phyloP scores from a whole-genome alignment of 257 asterid species.

The Capsicum baccatum region DNA sequence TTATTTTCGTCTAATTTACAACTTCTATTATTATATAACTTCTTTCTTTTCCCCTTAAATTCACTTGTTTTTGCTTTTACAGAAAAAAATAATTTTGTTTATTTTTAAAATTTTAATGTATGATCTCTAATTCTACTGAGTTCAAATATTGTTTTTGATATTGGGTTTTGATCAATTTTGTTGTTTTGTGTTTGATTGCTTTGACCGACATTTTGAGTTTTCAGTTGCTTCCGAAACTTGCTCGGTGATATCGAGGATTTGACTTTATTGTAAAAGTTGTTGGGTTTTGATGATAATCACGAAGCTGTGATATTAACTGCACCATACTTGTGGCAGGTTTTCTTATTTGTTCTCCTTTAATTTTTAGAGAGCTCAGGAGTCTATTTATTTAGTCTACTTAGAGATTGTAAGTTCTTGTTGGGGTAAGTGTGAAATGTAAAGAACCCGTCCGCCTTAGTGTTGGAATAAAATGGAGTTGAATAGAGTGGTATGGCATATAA shows the following conservation, averaged over 20 bases:
- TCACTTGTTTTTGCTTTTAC: not conserved
- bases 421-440: not conserved
- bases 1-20: not conserved
- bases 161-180: not conserved
- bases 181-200: slow-evolving; percentile 18
- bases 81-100: not conserved
- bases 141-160: not conserved
- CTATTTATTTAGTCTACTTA: not conserved
- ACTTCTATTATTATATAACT: not conserved
- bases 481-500: not conserved
- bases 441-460: not conserved
- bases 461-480: slow-evolving; percentile 9
- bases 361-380: not conserved
- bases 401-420: not conserved
- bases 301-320: not conserved
- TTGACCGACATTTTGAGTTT: slow-evolving; percentile 15
- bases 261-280: slow-evolving; percentile 26
- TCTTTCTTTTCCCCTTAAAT: not conserved
- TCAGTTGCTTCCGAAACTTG: not conserved
- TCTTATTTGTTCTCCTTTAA: not conserved
- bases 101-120: not conserved
- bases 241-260: not conserved
- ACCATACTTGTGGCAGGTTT: not conserved
- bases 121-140: slow-evolving; percentile 12
- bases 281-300: not conserved